Percentiles rank a stretch among this genome's conserved stretches.
Evolutionary conservation across 495 filamentous ascomycete genomes (phyloP).

Genomic region (Penicillium egyptiacum): DNA sequence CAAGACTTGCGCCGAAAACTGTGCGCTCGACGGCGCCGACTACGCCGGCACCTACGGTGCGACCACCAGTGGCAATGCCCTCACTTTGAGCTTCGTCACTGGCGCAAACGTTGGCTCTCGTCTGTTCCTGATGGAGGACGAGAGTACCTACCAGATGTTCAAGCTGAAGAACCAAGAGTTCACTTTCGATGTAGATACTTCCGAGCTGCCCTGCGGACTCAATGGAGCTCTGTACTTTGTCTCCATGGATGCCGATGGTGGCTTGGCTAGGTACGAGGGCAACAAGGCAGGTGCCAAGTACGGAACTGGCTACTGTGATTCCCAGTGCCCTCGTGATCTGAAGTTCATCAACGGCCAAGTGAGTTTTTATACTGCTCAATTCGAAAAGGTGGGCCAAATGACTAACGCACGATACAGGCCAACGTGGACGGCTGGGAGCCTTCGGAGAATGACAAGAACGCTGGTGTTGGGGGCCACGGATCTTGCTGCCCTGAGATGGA

Average conservation of each 20-base stretch:
- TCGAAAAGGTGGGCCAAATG: background rate
- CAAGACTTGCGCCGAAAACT: conserved; percentile 55
- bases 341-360: conserved; percentile 68
- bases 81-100: conserved; percentile 59
- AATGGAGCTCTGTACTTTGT: conserved; percentile 73
- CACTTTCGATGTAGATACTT: conserved; percentile 67
- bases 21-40: conserved; percentile 61
- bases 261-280: conserved; percentile 45
- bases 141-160: conserved; percentile 59
- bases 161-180: conserved; percentile 62
- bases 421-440: conserved; percentile 61
- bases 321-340: conserved; percentile 64
- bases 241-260: conserved; percentile 65
- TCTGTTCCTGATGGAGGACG: conserved; percentile 58
- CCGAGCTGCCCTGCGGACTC: conserved; percentile 64
- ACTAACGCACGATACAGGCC: conserved; percentile 24
- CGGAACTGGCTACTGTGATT: conserved; percentile 77
- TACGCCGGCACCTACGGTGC: conserved; percentile 59
- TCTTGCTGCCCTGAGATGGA: conserved; percentile 76
- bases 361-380: background rate
- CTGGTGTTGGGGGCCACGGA: conserved; percentile 58
- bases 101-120: conserved; percentile 55
- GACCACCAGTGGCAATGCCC: conserved; percentile 49
- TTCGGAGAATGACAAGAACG: conserved; percentile 59
- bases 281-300: conserved; percentile 71